These are phyloP conservation scores for Scedosporium boydii DNA, from an alignment of 2,329 filamentous ascomycete species.

Conservation along the genomic window DNA sequence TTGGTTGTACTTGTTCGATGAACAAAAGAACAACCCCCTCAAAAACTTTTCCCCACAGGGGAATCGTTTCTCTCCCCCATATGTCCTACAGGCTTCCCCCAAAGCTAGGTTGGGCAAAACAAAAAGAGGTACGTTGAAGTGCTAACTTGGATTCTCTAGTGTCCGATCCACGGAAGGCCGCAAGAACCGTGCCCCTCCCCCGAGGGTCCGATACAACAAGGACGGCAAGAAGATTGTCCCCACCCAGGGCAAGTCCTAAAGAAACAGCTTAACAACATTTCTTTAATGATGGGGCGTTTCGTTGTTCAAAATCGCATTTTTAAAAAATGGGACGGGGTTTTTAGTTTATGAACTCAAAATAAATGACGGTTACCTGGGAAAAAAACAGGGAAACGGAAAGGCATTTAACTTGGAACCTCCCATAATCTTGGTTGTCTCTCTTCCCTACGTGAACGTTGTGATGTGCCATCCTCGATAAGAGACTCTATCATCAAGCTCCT, in stretches of 20 bases:
- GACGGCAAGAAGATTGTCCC: slow-evolving; percentile 99
- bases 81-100: neutral
- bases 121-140: slow-evolving; percentile 18
- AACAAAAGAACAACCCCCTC: slow-evolving; percentile 21
- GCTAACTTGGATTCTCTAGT: slow-evolving; percentile 48
- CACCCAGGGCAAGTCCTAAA: slow-evolving; percentile 55
- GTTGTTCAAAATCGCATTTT: slow-evolving; percentile 2
- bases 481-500: neutral
- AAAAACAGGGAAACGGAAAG: neutral
- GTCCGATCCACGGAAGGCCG: slow-evolving; percentile 94
- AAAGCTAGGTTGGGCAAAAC: slow-evolving; percentile 6
- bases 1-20: slow-evolving; percentile 39
- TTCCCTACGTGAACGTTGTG: neutral
- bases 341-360: neutral
- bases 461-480: neutral
- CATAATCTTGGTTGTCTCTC: neutral
- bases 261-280: neutral
- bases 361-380: neutral
- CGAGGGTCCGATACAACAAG: slow-evolving; percentile 99
- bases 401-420: neutral
- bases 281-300: neutral
- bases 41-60: slow-evolving; percentile 12
- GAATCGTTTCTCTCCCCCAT: neutral
- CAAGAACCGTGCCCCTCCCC: slow-evolving; percentile 97
- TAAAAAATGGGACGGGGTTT: neutral